Conservation (phyloP, 2,329 filamentous ascomycete species). For the Biscogniauxia mediterranea region DNA sequence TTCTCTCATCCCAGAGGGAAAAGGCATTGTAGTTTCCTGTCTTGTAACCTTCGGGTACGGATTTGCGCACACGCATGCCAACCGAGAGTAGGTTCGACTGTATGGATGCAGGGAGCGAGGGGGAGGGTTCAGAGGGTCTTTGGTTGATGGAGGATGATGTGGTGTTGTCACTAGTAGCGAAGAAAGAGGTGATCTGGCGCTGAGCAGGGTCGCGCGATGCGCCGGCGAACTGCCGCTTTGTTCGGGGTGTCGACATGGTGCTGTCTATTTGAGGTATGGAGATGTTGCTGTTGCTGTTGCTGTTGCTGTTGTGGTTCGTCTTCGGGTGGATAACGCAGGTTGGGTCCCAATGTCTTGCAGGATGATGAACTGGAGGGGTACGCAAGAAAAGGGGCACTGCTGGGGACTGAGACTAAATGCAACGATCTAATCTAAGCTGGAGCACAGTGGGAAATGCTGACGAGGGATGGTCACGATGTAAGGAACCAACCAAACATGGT, state of each 20-base stretch:
- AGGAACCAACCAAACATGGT: no score
- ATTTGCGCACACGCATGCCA: constrained; percentile 92
- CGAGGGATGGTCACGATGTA: no score
- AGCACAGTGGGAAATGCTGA: not conserved
- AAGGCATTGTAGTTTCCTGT: constrained; percentile 58
- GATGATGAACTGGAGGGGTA: not conserved
- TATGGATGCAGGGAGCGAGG: constrained; percentile 60
- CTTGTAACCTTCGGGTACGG: constrained; percentile 91
- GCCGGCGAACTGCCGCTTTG: constrained; percentile 62
- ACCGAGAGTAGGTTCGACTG: constrained; percentile 86
- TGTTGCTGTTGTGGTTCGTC: not conserved
- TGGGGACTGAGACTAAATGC: not conserved
- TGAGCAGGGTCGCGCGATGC: constrained; percentile 57
- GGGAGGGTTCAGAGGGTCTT: constrained; percentile 34
- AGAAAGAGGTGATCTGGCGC: constrained; percentile 65
- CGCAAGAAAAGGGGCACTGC: not conserved
- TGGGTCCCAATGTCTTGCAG: not conserved
- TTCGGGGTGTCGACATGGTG: constrained; percentile 53
- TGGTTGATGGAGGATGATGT: constrained; percentile 29
- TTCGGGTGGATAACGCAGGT: constrained; percentile 5
- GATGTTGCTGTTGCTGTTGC: not conserved
- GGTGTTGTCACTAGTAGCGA: constrained; percentile 34
- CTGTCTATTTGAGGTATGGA: not conserved
- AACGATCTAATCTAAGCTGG: not conserved
- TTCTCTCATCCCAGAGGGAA: constrained; percentile 48